A percentile compares a stretch with the other conserved stretches of the same genome.
Conservation (phyloP, 306 rosid genomes). For the Abrus pulchellus region DNA sequence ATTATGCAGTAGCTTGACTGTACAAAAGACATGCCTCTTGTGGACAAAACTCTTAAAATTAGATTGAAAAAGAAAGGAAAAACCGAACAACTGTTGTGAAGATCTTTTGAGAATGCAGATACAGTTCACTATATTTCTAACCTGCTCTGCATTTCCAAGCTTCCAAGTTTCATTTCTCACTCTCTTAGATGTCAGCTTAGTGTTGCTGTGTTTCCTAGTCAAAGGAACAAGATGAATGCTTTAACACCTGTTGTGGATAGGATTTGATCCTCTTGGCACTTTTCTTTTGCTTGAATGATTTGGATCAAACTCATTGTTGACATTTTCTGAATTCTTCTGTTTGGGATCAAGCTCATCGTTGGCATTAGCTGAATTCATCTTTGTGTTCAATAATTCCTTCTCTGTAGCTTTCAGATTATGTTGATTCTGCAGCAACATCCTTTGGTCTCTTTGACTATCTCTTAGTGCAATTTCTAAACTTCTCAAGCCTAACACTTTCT, state of each 20-base stretch:
- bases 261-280: slow-evolving; percentile 91
- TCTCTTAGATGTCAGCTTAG: slow-evolving; percentile 50
- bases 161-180: slow-evolving; percentile 42
- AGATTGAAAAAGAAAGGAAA: slow-evolving; percentile 46
- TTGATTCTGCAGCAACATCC: slow-evolving; percentile 53
- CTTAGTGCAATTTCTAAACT: slow-evolving; percentile 62
- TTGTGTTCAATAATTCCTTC: slow-evolving; percentile 54
- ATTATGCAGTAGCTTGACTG: slow-evolving; percentile 60
- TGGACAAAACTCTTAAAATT: slow-evolving; percentile 48
- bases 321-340: slow-evolving; percentile 55
- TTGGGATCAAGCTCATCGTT: slow-evolving; percentile 54
- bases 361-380: slow-evolving; percentile 55
- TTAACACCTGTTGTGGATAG: slow-evolving; percentile 87
- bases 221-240: slow-evolving; percentile 40
- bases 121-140: slow-evolving; percentile 50
- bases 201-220: slow-evolving; percentile 48
- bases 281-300: slow-evolving; percentile 82
- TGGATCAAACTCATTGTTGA: slow-evolving; percentile 63
- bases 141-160: slow-evolving; percentile 56
- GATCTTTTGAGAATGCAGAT: slow-evolving; percentile 56
- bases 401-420: slow-evolving; percentile 51
- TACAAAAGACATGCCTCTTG: slow-evolving; percentile 63
- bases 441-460: slow-evolving; percentile 53
- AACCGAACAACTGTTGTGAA: slow-evolving; percentile 50
- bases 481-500: slow-evolving; percentile 58